Evolutionary conservation across 768 basidiomycete genomes (phyloP), one percentile per base, ranked within the genome.

Genomic region (Scleroderma bovista): DNA sequence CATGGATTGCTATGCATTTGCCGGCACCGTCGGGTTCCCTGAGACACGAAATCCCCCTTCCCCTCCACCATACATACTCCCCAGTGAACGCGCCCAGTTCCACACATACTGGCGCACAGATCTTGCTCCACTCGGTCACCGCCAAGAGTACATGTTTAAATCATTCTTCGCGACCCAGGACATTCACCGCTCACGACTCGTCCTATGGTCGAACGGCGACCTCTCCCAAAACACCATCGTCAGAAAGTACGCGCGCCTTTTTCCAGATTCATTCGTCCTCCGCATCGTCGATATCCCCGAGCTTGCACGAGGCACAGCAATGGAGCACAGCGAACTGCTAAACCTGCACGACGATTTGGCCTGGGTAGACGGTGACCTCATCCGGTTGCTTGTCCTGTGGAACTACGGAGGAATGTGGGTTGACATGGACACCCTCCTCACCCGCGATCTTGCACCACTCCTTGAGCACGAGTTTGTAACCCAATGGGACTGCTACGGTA

Each of bases 401-500:
- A 81, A 80, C 54, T 82, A 79, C 59, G 95, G 95, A 6, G 95
- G 95, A 2, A 80, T 93, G 40, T 98, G 95, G 95, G 77, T 97
- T 51, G 95, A 98, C 66, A 96, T 97, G 93, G 95, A 98, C 67
- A 88, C 86, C 54, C 77, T 98, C 48, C 67, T 97, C 54, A 95
- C 92, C 36, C 73, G 95, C 40, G 87, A 92, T 69, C 71, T 98
- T 24, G 75, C 83, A 7, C 93, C 93, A 3, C 72, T 97, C 49
- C 73, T 88, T 7, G 94, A 96, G 64, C 87, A 91, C 61, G 95
- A 98, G 67, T 98, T 94, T 63, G 90, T 97, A 9, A 94, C 91
- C 1, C 93, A 98, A 64, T 98, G 95, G 95, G 95, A 98, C 61
- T 97, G 95, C 67, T 96, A 96, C 65, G 90, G 93, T 94, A 66